These are phyloP conservation scores for Ceratobasidium sp. DNA, from an alignment of 1,284 basidiomycete genomes.

Conservation along the genomic window DNA sequence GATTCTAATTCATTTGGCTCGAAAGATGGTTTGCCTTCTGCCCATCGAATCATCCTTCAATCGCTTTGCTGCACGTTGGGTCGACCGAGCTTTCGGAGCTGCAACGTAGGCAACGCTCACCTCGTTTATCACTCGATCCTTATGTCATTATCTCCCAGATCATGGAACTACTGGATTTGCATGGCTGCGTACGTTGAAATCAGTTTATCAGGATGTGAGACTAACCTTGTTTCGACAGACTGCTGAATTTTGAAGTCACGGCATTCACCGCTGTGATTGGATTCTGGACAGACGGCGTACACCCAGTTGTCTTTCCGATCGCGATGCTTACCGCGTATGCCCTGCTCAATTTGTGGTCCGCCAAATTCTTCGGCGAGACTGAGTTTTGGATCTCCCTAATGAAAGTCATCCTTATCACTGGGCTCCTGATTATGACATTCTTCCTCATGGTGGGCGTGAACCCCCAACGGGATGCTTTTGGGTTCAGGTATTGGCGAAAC, in stretches of 20 bases:
- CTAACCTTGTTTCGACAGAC: conserved; percentile 30
- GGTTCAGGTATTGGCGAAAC: conserved; percentile 45
- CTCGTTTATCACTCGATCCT: conserved; percentile 11
- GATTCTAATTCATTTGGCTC: conserved; percentile 15
- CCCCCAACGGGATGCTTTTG: conserved; percentile 44
- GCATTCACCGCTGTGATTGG: conserved; percentile 44
- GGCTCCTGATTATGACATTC: conserved; percentile 46
- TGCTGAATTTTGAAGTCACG: conserved; percentile 43
- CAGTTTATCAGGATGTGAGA: background rate
- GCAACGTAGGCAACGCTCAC: conserved; percentile 33
- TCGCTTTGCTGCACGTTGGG: conserved; percentile 45
- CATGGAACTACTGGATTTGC: conserved; percentile 44
- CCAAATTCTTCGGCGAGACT: conserved; percentile 45
- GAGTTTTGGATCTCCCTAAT: conserved; percentile 45
- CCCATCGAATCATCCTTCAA: conserved; percentile 47
- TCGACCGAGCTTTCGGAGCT: conserved; percentile 44
- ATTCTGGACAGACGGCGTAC: conserved; percentile 41
- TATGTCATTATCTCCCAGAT: conserved; percentile 20
- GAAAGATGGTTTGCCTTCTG: conserved; percentile 45
- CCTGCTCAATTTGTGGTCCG: conserved; percentile 45
- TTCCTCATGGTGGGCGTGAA: conserved; percentile 47
- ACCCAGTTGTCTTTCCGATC: conserved; percentile 36
- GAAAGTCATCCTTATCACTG: conserved; percentile 45
- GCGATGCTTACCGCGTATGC: conserved; percentile 41
- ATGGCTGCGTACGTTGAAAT: conserved; percentile 33